Evolutionary conservation across 495 filamentous ascomycete species (phyloP), one percentile per base, ranked within the genome.

Genomic region (Halenospora varia): DNA sequence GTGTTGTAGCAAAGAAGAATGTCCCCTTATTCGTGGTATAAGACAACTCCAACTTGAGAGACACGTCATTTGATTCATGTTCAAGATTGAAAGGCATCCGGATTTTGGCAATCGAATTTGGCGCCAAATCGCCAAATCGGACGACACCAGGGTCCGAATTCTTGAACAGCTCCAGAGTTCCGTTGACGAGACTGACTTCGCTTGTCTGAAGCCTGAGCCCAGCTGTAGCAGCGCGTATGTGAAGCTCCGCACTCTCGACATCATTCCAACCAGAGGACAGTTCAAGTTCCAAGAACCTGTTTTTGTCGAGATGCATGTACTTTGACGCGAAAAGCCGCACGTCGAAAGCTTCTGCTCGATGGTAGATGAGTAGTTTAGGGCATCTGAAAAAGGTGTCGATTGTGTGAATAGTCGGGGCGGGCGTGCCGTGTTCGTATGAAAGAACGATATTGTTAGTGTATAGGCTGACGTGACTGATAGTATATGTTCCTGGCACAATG

Each of bases 21-120:
- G 70, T 74, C 1, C 90, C 91, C 13, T 81, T 72, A 3, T 84
- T 77, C 0, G 93, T 97, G 17, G 82, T 76, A 64, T 97, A 99
- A 1, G 71, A 75, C 19, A 94, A 76, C 57, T 97, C 92, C 26
- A 90, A 70, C 48, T 86, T 87, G 50, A 96, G 77, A 10, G 84
- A 81, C 13, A 97, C 79, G 25, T 84, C 84, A 2, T 76, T 77
- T 1, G 89, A 78, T 40, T 90, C 83, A 54, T 86, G 84, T 66
- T 99, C 94, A 6, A 95, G 75, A 2, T 86, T 92, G 64, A 92
- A 97, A 0, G 95, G 95, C 40, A 97, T 78, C 18, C 79, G 72
- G 39, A 97, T 71, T 29, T 71, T 77, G 18, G 82, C 71, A 1
- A 68, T 79, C 1, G 76, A 77, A 4, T 78, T 63, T 0, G 69